Percentiles rank a stretch among this genome's conserved stretches.
Conservation (phyloP, 352 stramenopile genomes). For the Aphanomyces invadans region DNA sequence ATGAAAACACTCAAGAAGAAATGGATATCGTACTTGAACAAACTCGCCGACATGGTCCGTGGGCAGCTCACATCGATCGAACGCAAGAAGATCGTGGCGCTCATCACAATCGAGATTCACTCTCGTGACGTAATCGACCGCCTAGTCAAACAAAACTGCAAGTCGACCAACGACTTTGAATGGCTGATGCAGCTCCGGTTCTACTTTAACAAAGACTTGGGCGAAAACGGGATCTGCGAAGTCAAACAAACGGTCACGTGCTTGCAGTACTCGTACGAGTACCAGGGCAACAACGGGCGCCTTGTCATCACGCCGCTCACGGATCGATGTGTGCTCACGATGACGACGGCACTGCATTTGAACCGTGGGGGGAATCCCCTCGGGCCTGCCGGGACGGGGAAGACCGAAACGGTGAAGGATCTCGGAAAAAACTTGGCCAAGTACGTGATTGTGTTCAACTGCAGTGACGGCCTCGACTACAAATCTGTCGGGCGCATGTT, state of each 20-base stretch:
- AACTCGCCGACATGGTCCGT: conserved; percentile 90
- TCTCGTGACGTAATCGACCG: conserved; percentile 93
- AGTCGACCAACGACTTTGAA: conserved; percentile 88
- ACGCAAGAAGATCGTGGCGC: conserved; percentile 93
- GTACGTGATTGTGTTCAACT: conserved; percentile 94
- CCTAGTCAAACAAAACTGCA: conserved; percentile 90
- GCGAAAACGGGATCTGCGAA: conserved; percentile 73
- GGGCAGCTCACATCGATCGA: conserved; percentile 83
- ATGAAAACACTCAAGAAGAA: conserved; percentile 91
- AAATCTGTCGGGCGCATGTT: conserved; percentile 92
- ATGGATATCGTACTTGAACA: conserved; percentile 90
- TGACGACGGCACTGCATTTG: conserved; percentile 88
- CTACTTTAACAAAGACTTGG: conserved; percentile 80
- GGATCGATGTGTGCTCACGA: conserved; percentile 88
- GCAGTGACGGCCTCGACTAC: conserved; percentile 91
- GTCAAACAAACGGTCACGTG: conserved; percentile 82
- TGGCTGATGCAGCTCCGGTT: conserved; percentile 85
- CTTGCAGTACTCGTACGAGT: conserved; percentile 81
- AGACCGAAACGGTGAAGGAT: conserved; percentile 93
- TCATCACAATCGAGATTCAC: conserved; percentile 97
- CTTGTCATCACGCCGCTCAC: conserved; percentile 91
- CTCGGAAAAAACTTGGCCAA: conserved; percentile 91
- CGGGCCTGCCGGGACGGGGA: conserved; percentile 87
- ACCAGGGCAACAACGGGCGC: conserved; percentile 81
- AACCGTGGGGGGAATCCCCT: conserved; percentile 88